phyloP scores from a whole-genome alignment of 2,329 filamentous ascomycete genomes.

The Tolypocladium tundrense region DNA sequence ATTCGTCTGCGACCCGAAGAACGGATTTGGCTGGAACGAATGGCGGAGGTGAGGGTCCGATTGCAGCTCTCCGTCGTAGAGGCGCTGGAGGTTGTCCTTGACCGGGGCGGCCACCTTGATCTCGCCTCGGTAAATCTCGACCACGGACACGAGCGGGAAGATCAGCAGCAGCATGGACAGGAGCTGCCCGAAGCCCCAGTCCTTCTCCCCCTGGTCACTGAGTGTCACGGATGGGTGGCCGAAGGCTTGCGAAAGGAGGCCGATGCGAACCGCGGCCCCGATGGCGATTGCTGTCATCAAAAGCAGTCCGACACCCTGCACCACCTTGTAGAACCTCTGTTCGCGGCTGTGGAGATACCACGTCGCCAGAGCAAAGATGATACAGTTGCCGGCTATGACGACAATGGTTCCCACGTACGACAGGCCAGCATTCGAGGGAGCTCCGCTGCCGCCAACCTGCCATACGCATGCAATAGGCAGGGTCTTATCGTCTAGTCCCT shows the following conservation, averaged over 20 bases:
- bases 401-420: conserved; percentile 50
- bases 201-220: conserved; percentile 40
- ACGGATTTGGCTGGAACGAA: conserved; percentile 34
- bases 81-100: conserved; percentile 25
- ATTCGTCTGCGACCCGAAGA: conserved; percentile 28
- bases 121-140: conserved; percentile 49
- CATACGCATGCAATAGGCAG: conserved; percentile 54
- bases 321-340: conserved; percentile 41
- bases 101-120: conserved; percentile 31
- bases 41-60: conserved; percentile 13
- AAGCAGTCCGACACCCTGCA: conserved; percentile 42
- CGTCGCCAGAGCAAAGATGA: conserved; percentile 49
- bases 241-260: conserved; percentile 51
- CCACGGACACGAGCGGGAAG: conserved; percentile 47
- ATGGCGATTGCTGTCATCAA: conserved; percentile 48
- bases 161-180: conserved; percentile 48
- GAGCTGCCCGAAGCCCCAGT: conserved; percentile 55
- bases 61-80: conserved; percentile 31
- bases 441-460: conserved; percentile 28
- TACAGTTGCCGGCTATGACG: conserved; percentile 46
- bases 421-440: conserved; percentile 29
- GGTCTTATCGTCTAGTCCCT: conserved; percentile 37
- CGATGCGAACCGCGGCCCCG: conserved; percentile 46
- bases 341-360: conserved; percentile 53
- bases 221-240: conserved; percentile 39